A percentile compares a stretch with the other conserved stretches of the same genome.
These are phyloP conservation scores for Stereocaulon alpinum DNA, from an alignment of 495 filamentous ascomycete species.

Conservation along the genomic window DNA sequence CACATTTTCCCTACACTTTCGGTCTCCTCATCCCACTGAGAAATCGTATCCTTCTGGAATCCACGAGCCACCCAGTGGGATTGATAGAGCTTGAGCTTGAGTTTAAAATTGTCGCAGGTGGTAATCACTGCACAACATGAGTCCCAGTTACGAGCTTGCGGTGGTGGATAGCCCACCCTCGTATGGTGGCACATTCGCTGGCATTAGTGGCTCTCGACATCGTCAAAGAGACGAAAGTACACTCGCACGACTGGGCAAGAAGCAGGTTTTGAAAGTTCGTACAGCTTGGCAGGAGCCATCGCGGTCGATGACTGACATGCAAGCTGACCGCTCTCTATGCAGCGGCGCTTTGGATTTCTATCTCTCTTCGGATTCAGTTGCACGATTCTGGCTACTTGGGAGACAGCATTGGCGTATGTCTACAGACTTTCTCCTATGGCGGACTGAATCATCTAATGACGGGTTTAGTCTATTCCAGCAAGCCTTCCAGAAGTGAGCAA, in stretches of 20 bases:
- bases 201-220: slow-evolving; percentile 14
- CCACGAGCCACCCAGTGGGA: no score
- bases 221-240: slow-evolving; percentile 30
- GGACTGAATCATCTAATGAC: no score
- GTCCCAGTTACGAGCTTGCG: no score
- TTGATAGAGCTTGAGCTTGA: no score
- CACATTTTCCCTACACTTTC: no score
- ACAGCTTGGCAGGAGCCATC: no score
- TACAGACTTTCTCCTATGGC: no score
- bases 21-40: no score
- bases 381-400: slow-evolving; percentile 32
- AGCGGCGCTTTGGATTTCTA: slow-evolving; percentile 31
- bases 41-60: no score
- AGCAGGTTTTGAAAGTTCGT: slow-evolving; percentile 31
- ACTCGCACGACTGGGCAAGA: slow-evolving; percentile 32
- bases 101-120: no score
- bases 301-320: no score
- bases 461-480: slow-evolving; percentile 27
- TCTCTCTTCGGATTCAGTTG: slow-evolving; percentile 33
- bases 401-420: slow-evolving; percentile 29
- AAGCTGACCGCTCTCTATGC: slow-evolving; percentile 7
- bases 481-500: slow-evolving; percentile 33
- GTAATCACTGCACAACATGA: no score
- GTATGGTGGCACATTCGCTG: neutral
- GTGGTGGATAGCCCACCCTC: neutral